Evolutionary conservation across 2,329 filamentous ascomycete genomes (phyloP), one percentile per base, ranked within the genome.

Genomic region (Talaromyces piceae): DNA sequence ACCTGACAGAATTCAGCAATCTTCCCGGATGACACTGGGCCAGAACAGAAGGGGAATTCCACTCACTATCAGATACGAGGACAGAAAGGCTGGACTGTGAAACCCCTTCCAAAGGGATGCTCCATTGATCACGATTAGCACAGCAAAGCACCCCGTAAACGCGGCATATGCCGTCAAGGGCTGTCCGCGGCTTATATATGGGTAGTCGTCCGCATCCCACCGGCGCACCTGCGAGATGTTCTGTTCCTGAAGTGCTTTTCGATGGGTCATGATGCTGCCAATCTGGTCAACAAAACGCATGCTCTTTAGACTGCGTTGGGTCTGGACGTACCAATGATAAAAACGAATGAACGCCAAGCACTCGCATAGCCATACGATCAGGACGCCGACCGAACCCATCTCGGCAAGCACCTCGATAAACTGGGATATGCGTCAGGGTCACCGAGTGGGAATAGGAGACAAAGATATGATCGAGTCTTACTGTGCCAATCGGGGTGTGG

Each of bases 361-460:
- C 49, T 72, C 63, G 46, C 66, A 73, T 0, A 65, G 63, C 72
- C 71, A 74, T 3, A 73, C 67, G 13, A 73, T 58, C 3, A 63
- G 43, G 18, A 53, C 54, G 9, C 57, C 63, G 4, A 68, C 63
- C 7, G 69, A 67, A 2, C 62, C 65, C 62, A 73, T 69, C 23
- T 67, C 60, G 2, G 64, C 58, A 1, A 73, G 58, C 1, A 71
- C 61, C 47, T 71, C 67, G 11, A 73, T 62, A n/a, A 73, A 67
- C 69, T 72, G 33, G 12, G 45, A 6, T 22, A 11, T 25, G 16
- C 6, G 28, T 41, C 12, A 48, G 25, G 11, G n/a, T 28, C 25
- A 16, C 28, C n/a, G 8, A 11, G 13, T 20, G 26, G 20, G 7
- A 7, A 41, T n/a, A n/a, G n/a, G 22, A 25, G 44, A n/a, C 39